These are phyloP conservation scores for Oryza glumipatula DNA, from an alignment of 176 grass and related monocot genomes.

Conservation along the genomic window DNA sequence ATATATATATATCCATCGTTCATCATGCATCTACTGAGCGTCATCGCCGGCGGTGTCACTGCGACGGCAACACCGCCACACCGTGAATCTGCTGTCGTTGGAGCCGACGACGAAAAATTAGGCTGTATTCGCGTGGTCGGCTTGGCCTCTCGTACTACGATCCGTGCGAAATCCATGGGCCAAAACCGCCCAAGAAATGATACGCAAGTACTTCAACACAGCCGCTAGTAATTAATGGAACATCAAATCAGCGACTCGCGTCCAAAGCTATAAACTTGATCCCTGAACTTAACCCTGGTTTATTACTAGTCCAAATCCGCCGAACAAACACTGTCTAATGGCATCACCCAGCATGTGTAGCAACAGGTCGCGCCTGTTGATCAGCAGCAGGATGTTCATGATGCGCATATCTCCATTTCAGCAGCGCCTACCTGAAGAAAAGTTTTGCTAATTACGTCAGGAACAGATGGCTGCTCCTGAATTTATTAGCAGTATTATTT, in stretches of 20 bases:
- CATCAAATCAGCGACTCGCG: neutral
- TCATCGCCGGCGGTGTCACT: too few species aligned
- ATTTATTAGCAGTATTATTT: neutral
- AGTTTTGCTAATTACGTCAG: neutral
- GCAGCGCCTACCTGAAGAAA: neutral
- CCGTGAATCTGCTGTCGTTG: neutral
- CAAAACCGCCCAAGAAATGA: neutral
- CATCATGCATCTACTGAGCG: too few species aligned
- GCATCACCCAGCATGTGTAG: neutral
- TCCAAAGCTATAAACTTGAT: neutral
- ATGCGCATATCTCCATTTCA: neutral
- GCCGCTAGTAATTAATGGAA: neutral
- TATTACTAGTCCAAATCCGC: constrained; percentile 31
- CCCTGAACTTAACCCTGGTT: neutral
- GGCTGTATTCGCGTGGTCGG: neutral
- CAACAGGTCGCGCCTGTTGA: neutral
- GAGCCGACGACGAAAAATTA: neutral
- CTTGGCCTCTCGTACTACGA: neutral
- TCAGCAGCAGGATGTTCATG: neutral
- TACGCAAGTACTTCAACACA: neutral
- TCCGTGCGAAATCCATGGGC: neutral
- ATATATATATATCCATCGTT: too few species aligned
- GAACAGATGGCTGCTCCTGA: neutral
- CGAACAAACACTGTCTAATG: constrained; percentile 40
- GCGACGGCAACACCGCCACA: neutral